Base-by-base conservation (phyloP, 352 stramenopile genomes). In the Pythium diclinum region DNA sequence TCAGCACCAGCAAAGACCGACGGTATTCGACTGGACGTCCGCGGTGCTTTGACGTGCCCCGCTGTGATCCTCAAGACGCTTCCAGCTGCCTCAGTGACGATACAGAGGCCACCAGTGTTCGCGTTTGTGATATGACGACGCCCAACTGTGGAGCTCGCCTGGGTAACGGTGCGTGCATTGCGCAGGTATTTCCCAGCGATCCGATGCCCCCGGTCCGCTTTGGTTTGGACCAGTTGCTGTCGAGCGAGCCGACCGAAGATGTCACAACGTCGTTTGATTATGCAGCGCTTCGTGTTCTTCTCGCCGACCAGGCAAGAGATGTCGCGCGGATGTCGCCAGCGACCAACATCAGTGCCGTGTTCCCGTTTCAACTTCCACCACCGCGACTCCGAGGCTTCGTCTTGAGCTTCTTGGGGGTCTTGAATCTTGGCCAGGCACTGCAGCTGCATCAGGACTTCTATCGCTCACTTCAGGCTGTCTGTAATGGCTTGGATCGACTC, bases 21-120 rank as follows among this genome's bases (percentile, higher is more conserved):
- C 68, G 82, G 11, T 93, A 93, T 42, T 74, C 86, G 46, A 88
- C 84, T 9, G 68, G 74, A 0, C 77, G 79, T 2, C 84, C 82
- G 2, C 61, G 62, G n/a, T 93, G 84, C 57, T 89, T 83, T 49
- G 72, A 87, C n/a, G 19, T 91, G 0, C 57, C 68, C 3, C 79
- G 77, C 6, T 93, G 84, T 40, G 73, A 88, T 21, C 69, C 69
- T 17, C 13, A 64, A 16, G 48, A 78, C 14, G 14, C 60, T 3
- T 65, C 40, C 1, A 38, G 55, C 1, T 90, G 81, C 61, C 53
- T 88, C 11, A 16, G 63, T 1, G 47, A 61, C 0, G 63, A 76
- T 2, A 32, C 57, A 0, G 30, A 44, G 0, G 19, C 65, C 16
- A 30, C 61, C 14, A 58, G 57, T 13, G 62, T 87, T 10, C 76